phyloP scores from a whole-genome alignment of 192 early-diverging fungal genomes.

The Blastocladiella britannica region DNA sequence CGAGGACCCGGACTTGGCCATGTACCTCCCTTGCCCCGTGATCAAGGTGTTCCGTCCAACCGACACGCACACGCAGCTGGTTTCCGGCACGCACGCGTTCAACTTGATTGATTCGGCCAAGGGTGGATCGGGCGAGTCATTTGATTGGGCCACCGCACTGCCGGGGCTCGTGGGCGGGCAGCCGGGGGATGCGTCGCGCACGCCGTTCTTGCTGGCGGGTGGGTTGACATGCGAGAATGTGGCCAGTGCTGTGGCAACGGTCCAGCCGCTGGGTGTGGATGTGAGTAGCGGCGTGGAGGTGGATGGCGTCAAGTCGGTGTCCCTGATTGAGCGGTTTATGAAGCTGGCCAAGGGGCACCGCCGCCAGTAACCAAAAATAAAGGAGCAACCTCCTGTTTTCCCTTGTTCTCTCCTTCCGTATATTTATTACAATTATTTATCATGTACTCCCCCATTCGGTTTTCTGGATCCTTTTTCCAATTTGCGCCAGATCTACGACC shows the following conservation, averaged over 20 bases:
- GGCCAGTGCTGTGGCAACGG: conserved; percentile 36
- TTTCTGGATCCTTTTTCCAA: too few relatives aligned
- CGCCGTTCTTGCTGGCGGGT: conserved; percentile 74
- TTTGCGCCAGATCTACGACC: too few relatives aligned
- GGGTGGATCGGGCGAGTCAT: conserved; percentile 57
- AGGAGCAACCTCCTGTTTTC: too few relatives aligned
- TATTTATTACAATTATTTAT: too few relatives aligned
- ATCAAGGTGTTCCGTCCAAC: conserved; percentile 82
- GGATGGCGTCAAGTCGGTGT: conserved; percentile 51
- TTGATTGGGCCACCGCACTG: conserved; percentile 78
- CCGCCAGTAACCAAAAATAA: too few relatives aligned
- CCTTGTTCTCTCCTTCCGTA: too few relatives aligned
- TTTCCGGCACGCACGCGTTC: conserved; percentile 2
- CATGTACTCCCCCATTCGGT: too few relatives aligned
- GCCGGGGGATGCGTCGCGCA: background rate
- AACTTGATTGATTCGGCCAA: conserved; percentile 32
- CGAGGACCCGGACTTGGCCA: conserved; percentile 42
- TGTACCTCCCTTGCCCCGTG: conserved; percentile 53
- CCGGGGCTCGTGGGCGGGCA: conserved; percentile 16
- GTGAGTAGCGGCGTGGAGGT: conserved; percentile 84
- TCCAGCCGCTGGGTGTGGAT: conserved; percentile 70
- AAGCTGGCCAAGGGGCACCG: conserved; percentile 31
- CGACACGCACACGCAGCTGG: conserved; percentile 19
- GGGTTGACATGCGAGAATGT: conserved; percentile 76
- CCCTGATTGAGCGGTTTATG: conserved; percentile 56